phyloP scores from a whole-genome alignment of 129 eudicot genomes.

The Centrapalus pauciflorus region DNA sequence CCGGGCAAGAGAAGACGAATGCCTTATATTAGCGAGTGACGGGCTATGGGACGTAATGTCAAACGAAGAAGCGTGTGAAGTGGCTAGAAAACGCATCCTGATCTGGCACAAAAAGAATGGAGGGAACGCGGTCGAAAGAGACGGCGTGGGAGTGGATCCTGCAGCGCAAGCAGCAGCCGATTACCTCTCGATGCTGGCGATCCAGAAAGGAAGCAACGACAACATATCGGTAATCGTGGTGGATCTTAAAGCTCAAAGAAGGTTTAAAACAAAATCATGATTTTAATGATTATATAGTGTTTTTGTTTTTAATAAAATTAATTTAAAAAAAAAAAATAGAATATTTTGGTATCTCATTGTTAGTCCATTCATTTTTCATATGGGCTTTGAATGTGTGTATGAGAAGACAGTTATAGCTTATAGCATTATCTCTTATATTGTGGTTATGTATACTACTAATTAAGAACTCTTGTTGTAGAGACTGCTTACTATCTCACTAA shows the following conservation, averaged over 20 bases:
- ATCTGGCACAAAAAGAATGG: slow-evolving; percentile 88
- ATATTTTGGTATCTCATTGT: slow-evolving; percentile 26
- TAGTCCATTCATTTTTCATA: slow-evolving; percentile 60
- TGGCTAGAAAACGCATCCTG: slow-evolving; percentile 62
- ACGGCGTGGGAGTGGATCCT: slow-evolving; percentile 45
- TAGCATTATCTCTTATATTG: not conserved
- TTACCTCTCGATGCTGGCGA: slow-evolving; percentile 60
- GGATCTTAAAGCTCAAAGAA: slow-evolving; percentile 80
- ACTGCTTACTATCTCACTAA: slow-evolving; percentile 23
- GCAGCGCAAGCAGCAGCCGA: slow-evolving; percentile 92
- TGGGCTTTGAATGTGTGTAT: slow-evolving; percentile 65
- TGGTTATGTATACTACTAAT: slow-evolving; percentile 3
- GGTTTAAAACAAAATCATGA: slow-evolving; percentile 69
- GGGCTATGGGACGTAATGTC: slow-evolving; percentile 89
- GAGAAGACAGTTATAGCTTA: slow-evolving; percentile 24
- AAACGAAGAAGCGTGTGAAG: slow-evolving; percentile 77
- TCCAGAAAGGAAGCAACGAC: slow-evolving; percentile 81
- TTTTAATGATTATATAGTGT: slow-evolving; percentile 19
- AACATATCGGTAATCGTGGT: slow-evolving; percentile 79
- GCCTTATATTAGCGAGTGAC: slow-evolving; percentile 76
- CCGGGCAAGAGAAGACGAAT: slow-evolving; percentile 75
- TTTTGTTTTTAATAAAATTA: too few species aligned
- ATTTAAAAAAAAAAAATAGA: slow-evolving; percentile 15
- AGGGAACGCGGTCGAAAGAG: slow-evolving; percentile 28
- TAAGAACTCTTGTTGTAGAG: slow-evolving; percentile 22